Percentiles rank a stretch among this genome's conserved stretches.
Conservation (phyloP, 108 stramenopile genomes). For the Poteriospumella lacustris region DNA sequence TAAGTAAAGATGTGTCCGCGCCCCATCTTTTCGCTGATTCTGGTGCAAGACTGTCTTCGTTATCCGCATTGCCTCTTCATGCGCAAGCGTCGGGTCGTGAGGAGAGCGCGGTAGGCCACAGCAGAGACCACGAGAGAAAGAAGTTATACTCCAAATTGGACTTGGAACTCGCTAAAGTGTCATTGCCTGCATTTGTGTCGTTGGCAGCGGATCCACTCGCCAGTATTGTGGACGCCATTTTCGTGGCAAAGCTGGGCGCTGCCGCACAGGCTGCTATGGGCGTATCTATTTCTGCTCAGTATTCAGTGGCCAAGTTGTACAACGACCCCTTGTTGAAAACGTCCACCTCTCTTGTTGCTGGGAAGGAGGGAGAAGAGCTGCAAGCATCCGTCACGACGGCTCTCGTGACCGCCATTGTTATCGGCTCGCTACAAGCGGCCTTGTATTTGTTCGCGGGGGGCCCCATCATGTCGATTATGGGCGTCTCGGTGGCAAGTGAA, state of each 20-base stretch:
- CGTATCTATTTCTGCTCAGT: conserved; percentile 74
- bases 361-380: conserved; percentile 62
- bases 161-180: conserved; percentile 73
- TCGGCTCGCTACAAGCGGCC: conserved; percentile 71
- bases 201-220: conserved; percentile 85
- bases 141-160: conserved; percentile 20
- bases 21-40: no score
- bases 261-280: conserved; percentile 82
- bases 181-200: conserved; percentile 74
- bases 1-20: no score
- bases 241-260: conserved; percentile 70
- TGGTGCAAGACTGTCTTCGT: no score
- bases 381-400: conserved; percentile 68
- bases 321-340: conserved; percentile 84
- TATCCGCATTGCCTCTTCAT: no score
- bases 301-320: conserved; percentile 77
- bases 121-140: neutral
- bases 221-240: conserved; percentile 76
- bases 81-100: no score
- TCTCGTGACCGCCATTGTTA: conserved; percentile 65
- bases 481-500: conserved; percentile 54
- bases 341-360: conserved; percentile 75
- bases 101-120: no score
- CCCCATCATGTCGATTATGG: conserved; percentile 67
- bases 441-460: conserved; percentile 60